Percentiles rank a stretch among this genome's conserved stretches.
Conservation (phyloP, 2,329 filamentous ascomycete genomes). For the Penicillium carneum region DNA sequence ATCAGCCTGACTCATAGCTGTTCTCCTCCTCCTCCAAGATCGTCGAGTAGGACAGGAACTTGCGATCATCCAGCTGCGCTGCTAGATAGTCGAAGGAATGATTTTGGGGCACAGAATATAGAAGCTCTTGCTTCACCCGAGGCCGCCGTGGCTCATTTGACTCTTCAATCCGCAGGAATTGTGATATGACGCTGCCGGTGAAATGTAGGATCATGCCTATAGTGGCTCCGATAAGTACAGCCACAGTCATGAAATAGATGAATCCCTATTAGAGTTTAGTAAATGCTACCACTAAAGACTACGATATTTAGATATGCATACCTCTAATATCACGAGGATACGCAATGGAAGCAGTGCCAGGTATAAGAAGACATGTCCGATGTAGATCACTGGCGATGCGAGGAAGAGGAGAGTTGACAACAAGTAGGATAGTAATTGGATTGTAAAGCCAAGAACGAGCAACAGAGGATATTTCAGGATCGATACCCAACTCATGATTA, state of each 20-base stretch:
- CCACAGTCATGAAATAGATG: constrained; percentile 53
- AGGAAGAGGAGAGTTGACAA: constrained; percentile 49
- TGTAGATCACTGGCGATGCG: constrained; percentile 58
- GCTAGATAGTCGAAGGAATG: constrained; percentile 28
- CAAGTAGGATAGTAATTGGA: constrained; percentile 29
- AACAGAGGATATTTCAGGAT: constrained; percentile 6
- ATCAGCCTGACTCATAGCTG: constrained; percentile 30
- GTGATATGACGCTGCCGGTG: constrained; percentile 63
- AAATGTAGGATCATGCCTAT: constrained; percentile 68
- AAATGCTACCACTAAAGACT: neutral
- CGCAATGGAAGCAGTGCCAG: constrained; percentile 58
- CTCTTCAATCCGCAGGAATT: constrained; percentile 49
- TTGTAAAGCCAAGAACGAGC: constrained; percentile 22
- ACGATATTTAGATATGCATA: constrained; percentile 39
- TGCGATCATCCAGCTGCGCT: constrained; percentile 21
- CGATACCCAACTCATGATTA: constrained; percentile 10
- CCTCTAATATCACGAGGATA: constrained; percentile 64
- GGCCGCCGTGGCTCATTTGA: constrained; percentile 22
- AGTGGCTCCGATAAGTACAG: constrained; percentile 70
- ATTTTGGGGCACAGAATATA: constrained; percentile 9
- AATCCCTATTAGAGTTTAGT: constrained; percentile 25
- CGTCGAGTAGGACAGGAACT: constrained; percentile 33
- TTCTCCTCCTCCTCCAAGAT: constrained; percentile 47
- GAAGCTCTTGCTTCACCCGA: constrained; percentile 13
- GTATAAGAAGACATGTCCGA: constrained; percentile 53